A percentile compares a stretch with the other conserved stretches of the same genome.
phyloP scores from a whole-genome alignment of 306 rosid genomes.

The Sophora flavescens region DNA sequence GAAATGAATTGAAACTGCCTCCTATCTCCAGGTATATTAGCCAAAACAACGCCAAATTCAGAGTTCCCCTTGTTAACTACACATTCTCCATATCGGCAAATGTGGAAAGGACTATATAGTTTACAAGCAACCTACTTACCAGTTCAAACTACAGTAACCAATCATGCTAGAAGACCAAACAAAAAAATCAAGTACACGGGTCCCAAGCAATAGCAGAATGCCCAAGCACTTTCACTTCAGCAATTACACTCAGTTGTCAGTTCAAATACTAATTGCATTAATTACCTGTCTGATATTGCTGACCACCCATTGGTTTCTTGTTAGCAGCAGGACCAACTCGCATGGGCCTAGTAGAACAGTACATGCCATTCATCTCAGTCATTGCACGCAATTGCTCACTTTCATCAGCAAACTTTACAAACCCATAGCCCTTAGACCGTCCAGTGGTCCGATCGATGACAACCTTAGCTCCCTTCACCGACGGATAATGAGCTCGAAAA shows the following conservation, averaged over 20 bases:
- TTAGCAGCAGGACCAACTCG: constrained; percentile 73
- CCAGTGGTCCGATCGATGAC: constrained; percentile 74
- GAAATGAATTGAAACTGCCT: constrained; percentile 59
- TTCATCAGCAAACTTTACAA: constrained; percentile 72
- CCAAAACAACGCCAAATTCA: constrained; percentile 32
- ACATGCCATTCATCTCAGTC: constrained; percentile 73
- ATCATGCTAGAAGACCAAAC: neutral
- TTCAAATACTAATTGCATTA: neutral
- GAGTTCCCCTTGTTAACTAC: neutral
- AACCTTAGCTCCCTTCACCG: constrained; percentile 75
- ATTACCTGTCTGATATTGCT: constrained; percentile 64
- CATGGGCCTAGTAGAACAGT: constrained; percentile 75
- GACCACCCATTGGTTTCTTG: constrained; percentile 60
- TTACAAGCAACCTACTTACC: constrained; percentile 31
- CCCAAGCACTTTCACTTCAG: neutral
- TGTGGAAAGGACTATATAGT: neutral
- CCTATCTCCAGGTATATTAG: constrained; percentile 51
- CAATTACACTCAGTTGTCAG: neutral
- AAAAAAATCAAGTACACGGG: neutral
- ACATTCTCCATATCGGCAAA: neutral
- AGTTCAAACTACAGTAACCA: constrained; percentile 25
- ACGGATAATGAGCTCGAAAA: constrained; percentile 53
- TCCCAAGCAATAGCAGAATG: neutral
- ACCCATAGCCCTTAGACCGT: constrained; percentile 76
- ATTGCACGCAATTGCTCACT: constrained; percentile 65